A percentile compares a stretch with the other conserved stretches of the same genome.
phyloP scores from a whole-genome alignment of 2,329 filamentous ascomycete species.

The Alternaria metachromatica region DNA sequence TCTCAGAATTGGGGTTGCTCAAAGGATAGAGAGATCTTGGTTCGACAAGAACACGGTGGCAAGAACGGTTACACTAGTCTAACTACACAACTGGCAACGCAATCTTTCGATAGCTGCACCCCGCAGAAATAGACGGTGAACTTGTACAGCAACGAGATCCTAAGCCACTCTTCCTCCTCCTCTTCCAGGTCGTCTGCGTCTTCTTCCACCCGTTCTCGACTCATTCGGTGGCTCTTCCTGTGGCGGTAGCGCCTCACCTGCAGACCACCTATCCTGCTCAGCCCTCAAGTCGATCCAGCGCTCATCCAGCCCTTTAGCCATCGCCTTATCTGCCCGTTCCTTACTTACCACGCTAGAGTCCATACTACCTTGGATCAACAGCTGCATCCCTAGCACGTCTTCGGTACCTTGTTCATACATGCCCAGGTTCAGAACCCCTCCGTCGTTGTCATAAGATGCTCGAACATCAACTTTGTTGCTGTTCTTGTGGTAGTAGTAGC shows the following conservation, averaged over 20 bases:
- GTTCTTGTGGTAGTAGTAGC: no score
- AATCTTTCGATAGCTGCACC: no score
- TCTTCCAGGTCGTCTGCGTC: constrained; percentile 9
- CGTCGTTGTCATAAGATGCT: constrained; percentile 40
- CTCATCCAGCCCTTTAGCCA: constrained; percentile 42
- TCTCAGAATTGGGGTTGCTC: no score
- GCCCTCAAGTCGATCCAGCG: constrained; percentile 47
- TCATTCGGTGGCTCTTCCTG: constrained; percentile 2
- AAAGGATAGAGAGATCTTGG: rapidly evolving
- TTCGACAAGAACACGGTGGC: background rate
- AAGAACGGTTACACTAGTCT: background rate
- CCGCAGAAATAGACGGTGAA: no score
- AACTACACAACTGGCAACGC: background rate
- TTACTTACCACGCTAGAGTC: constrained; percentile 18
- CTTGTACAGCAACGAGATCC: no score
- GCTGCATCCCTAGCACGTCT: constrained; percentile 45
- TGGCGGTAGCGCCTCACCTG: constrained; percentile 2
- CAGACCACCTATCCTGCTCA: constrained; percentile 30
- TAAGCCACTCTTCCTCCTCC: constrained; percentile 14
- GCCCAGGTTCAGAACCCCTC: constrained; percentile 46
- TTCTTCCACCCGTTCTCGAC: constrained; percentile 8
- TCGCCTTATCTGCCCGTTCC: constrained; percentile 16
- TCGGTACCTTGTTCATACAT: constrained; percentile 55
- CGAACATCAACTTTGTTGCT: constrained; percentile 20
- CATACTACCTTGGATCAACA: constrained; percentile 44